A percentile compares a stretch with the other conserved stretches of the same genome.
Evolutionary conservation across 768 basidiomycete genomes (phyloP).

Genomic region (Pleurotus tuoliensis): DNA sequence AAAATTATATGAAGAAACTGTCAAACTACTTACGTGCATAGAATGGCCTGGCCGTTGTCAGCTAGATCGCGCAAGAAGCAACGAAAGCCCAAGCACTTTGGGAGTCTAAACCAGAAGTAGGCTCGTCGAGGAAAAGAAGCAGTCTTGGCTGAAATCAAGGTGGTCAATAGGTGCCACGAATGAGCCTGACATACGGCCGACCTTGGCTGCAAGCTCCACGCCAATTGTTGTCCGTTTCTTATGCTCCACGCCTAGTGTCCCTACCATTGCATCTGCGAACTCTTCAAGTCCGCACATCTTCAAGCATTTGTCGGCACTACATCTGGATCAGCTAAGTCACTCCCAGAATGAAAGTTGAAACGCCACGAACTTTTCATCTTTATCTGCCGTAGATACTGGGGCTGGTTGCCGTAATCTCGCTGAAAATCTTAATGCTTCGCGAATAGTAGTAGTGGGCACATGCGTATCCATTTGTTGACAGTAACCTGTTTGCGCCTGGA

Average conservation of each 20-base stretch:
- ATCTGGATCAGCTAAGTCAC: neutral
- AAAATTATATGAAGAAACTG: neutral
- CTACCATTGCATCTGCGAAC: constrained; percentile 61
- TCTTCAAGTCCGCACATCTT: constrained; percentile 62
- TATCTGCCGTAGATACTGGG: constrained; percentile 60
- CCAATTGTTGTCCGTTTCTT: constrained; percentile 70
- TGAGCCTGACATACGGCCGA: constrained; percentile 28
- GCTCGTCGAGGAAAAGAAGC: constrained; percentile 84
- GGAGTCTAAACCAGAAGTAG: constrained; percentile 86
- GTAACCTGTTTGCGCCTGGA: constrained; percentile 73
- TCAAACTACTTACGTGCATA: constrained; percentile 62
- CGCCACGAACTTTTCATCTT: constrained; percentile 67
- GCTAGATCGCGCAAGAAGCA: constrained; percentile 68
- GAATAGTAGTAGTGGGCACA: constrained; percentile 69
- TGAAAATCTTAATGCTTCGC: constrained; percentile 77
- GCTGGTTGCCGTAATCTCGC: constrained; percentile 75
- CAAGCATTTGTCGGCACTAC: constrained; percentile 42
- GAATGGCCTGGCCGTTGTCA: constrained; percentile 78
- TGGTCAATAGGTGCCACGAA: neutral
- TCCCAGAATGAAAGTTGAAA: neutral
- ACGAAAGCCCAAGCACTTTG: constrained; percentile 85
- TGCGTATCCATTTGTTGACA: constrained; percentile 87
- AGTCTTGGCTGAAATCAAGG: constrained; percentile 56
- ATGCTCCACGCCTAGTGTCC: constrained; percentile 47
- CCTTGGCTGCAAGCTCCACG: constrained; percentile 69